A percentile compares a stretch with the other conserved stretches of the same genome.
Conservation (phyloP, 495 filamentous ascomycete genomes). For the Penicillium fimorum region DNA sequence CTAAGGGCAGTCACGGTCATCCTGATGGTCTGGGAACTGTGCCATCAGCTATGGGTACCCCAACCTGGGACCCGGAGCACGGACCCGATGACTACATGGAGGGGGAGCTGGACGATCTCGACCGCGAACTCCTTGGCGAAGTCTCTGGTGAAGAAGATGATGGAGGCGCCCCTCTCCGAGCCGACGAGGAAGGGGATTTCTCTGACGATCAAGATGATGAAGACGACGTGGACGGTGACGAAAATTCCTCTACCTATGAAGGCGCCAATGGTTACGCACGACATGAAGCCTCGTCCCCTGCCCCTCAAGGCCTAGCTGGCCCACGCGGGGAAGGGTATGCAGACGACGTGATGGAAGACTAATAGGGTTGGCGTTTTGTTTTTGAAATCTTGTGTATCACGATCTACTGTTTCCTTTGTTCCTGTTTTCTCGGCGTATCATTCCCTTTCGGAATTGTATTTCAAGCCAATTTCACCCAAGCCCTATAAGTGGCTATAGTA, state of each 20-base stretch:
- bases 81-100: conserved; percentile 35
- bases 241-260: conserved; percentile 44
- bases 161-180: conserved; percentile 15
- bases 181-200: conserved; percentile 28
- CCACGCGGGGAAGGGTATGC: conserved; percentile 24
- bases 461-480: neutral
- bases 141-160: conserved; percentile 45
- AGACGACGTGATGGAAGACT: conserved; percentile 38
- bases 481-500: neutral
- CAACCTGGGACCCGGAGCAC: conserved; percentile 25
- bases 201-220: conserved; percentile 32
- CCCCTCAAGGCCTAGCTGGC: conserved; percentile 16
- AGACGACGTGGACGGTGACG: conserved; percentile 40
- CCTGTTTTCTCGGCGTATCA: neutral
- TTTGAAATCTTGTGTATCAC: conserved; percentile 11
- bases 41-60: conserved; percentile 20
- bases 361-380: conserved; percentile 16
- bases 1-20: conserved; percentile 34
- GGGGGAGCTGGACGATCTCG: conserved; percentile 51
- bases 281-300: conserved; percentile 40
- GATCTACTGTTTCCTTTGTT: conserved; percentile 10
- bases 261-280: conserved; percentile 41
- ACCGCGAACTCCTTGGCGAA: conserved; percentile 52
- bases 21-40: conserved; percentile 20
- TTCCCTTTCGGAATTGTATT: conserved; percentile 3